Percentiles rank a stretch among this genome's conserved stretches.
Evolutionary conservation across 164 flowering plant genomes (phyloP).

Genomic region (Akebia trifoliata): DNA sequence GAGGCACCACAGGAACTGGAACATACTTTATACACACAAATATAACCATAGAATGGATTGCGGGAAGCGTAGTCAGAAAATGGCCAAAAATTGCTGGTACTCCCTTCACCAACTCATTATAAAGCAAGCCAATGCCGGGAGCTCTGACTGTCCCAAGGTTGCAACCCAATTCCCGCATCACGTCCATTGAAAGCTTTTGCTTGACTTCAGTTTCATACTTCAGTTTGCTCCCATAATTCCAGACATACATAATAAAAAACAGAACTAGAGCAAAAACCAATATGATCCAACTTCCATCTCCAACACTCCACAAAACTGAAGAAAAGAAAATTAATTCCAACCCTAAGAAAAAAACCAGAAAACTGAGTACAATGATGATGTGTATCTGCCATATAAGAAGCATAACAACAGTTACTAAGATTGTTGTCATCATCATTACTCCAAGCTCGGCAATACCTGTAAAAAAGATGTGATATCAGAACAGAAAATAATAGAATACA

Average conservation of each 20-base stretch:
- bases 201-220: conserved; percentile 96
- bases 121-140: conserved; percentile 93
- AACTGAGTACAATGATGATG: conserved; percentile 60
- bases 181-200: conserved; percentile 83
- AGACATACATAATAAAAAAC: conserved; percentile 79
- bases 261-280: conserved; percentile 70
- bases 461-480: conserved; percentile 16
- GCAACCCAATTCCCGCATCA: conserved; percentile 74
- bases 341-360: conserved; percentile 71
- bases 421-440: conserved; percentile 93
- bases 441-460: conserved; percentile 95
- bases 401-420: conserved; percentile 87
- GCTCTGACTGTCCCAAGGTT: conserved; percentile 92
- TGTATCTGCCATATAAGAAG: conserved; percentile 99
- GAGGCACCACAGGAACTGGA: conserved; percentile 96
- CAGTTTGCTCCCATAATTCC: conserved; percentile 99
- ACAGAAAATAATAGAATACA: not conserved
- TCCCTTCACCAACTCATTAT: conserved; percentile 91
- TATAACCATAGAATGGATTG: conserved; percentile 94
- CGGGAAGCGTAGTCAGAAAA: conserved; percentile 92
- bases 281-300: conserved; percentile 96
- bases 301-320: conserved; percentile 76
- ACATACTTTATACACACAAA: conserved; percentile 96
- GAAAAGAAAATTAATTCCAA: conserved; percentile 79
- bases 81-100: conserved; percentile 97